A percentile compares a stretch with the other conserved stretches of the same genome.
Conservation (phyloP, 768 basidiomycete species). For the Neoboletus magnificus region DNA sequence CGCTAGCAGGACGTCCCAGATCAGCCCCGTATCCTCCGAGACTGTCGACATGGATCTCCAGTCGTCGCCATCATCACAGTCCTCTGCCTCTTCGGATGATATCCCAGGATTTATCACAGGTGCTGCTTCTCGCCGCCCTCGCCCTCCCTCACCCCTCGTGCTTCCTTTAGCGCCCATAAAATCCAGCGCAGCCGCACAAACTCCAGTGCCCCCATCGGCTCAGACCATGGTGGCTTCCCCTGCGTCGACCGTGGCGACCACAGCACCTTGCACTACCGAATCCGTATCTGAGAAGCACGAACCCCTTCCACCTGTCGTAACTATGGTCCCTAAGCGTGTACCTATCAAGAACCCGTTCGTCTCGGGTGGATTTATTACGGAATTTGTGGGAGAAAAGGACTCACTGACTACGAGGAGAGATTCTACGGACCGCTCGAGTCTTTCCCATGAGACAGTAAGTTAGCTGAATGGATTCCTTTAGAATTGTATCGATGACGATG, state of each 20-base stretch:
- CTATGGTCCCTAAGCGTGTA: conserved; percentile 14
- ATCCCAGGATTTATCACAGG: conserved; percentile 35
- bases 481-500: background rate
- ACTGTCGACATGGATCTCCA: conserved; percentile 35
- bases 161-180: conserved; percentile 17
- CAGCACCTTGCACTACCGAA: conserved; percentile 8
- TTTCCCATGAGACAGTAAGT: conserved; percentile 18
- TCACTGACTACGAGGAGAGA: conserved; percentile 21
- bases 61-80: conserved; percentile 30
- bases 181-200: conserved; percentile 5
- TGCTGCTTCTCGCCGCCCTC: conserved; percentile 25
- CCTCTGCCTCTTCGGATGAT: conserved; percentile 24
- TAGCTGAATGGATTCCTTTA: background rate
- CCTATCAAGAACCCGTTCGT: conserved; percentile 44
- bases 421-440: conserved; percentile 14
- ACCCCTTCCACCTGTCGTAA: background rate
- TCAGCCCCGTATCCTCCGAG: conserved; percentile 33
- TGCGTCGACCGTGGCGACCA: conserved; percentile 12
- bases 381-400: conserved; percentile 36
- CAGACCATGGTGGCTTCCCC: conserved; percentile 21
- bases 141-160: conserved; percentile 24
- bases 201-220: conserved; percentile 11
- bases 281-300: conserved; percentile 10
- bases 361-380: conserved; percentile 48
- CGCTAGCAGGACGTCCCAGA: conserved; percentile 25